Conservation (phyloP, 2,329 filamentous ascomycete species). For the Exophiala alcalophila region DNA sequence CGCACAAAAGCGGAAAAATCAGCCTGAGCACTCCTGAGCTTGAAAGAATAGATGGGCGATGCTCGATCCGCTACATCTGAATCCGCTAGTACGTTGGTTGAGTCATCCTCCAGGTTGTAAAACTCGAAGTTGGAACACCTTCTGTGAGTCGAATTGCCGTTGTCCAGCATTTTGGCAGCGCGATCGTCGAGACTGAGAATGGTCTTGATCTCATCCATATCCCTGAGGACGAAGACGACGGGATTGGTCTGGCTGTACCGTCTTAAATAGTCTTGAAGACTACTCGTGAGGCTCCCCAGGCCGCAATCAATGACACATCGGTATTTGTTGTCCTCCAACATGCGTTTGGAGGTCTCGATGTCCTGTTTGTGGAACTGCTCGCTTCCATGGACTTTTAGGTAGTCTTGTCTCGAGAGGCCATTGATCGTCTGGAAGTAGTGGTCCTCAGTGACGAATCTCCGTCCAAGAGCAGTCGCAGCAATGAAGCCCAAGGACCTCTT, state of each 20-base stretch:
- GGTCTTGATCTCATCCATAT: constrained; percentile 40
- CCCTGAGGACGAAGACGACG: constrained; percentile 42
- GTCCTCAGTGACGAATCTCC: constrained; percentile 45
- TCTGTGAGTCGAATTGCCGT: constrained; percentile 46
- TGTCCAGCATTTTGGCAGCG: constrained; percentile 42
- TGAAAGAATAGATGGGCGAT: constrained; percentile 48
- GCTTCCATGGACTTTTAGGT: constrained; percentile 39
- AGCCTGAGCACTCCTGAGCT: constrained; percentile 54
- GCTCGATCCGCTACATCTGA: constrained; percentile 39
- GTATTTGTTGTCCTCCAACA: constrained; percentile 44
- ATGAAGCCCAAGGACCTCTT: constrained; percentile 45
- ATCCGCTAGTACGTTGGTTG: constrained; percentile 33
- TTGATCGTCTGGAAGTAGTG: constrained; percentile 45
- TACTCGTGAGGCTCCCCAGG: constrained; percentile 42
- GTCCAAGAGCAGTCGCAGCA: constrained; percentile 42
- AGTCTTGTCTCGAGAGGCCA: constrained; percentile 42
- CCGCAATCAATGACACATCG: constrained; percentile 46
- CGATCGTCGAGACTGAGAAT: constrained; percentile 46
- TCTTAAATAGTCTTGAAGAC: constrained; percentile 42
- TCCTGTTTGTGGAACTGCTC: constrained; percentile 44
- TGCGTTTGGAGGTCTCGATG: constrained; percentile 42
- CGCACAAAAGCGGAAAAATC: constrained; percentile 61
- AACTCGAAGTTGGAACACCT: constrained; percentile 48
- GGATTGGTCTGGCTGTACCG: constrained; percentile 39
- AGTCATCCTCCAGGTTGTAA: constrained; percentile 49